Conservation (phyloP, 768 basidiomycete species). For the Gloeopeniophorella convolvens region DNA sequence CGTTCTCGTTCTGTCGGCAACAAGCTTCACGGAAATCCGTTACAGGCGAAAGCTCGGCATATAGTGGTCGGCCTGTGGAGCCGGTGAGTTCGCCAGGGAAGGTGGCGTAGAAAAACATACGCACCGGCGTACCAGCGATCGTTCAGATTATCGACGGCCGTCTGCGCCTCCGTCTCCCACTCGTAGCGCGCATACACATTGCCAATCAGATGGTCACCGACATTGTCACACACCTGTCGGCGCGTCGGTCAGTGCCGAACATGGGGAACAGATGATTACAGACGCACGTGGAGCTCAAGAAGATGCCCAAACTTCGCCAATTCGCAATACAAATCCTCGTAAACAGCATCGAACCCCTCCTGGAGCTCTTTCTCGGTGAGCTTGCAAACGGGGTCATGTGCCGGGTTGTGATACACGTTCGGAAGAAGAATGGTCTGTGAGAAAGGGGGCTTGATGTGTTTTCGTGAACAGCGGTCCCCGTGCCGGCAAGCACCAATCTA, state of each 20-base stretch:
- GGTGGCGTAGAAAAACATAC: constrained; percentile 25
- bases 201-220: constrained; percentile 97
- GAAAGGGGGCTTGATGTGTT: constrained; percentile 96
- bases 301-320: constrained; percentile 93
- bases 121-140: constrained; percentile 97
- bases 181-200: constrained; percentile 98
- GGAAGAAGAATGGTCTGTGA: constrained; percentile 95
- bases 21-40: constrained; percentile 99
- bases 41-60: constrained; percentile 96
- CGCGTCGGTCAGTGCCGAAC: not conserved
- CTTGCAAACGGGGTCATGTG: constrained; percentile 86
- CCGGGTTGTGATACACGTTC: constrained; percentile 98
- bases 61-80: constrained; percentile 75
- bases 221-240: constrained; percentile 88
- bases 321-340: constrained; percentile 93
- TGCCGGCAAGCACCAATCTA: constrained; percentile 98
- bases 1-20: constrained; percentile 97
- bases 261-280: not conserved
- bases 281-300: constrained; percentile 84
- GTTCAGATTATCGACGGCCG: constrained; percentile 88
- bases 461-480: constrained; percentile 96
- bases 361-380: constrained; percentile 82
- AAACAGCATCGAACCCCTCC: constrained; percentile 90
- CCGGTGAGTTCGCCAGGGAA: not conserved
- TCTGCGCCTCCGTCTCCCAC: constrained; percentile 96